Evolutionary conservation across 441 rosid genomes (phyloP).

Genomic region (Codiaeum variegatum): DNA sequence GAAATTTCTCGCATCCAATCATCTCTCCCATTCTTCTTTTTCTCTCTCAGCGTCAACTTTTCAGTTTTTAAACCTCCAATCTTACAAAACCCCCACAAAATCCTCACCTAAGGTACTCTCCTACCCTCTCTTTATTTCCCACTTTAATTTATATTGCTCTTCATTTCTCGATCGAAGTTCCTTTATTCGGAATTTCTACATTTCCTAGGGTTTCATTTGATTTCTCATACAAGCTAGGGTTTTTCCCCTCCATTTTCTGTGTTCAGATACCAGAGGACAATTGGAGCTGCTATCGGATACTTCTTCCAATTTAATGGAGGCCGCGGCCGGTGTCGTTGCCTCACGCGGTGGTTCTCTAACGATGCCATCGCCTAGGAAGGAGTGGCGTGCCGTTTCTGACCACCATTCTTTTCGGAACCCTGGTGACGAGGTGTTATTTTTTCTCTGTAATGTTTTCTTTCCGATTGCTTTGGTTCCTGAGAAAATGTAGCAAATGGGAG

Average conservation of each 20-base stretch:
- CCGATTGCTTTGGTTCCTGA: constrained; percentile 17
- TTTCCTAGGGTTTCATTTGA: constrained; percentile 26
- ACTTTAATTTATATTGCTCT: constrained; percentile 3
- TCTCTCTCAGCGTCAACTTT: constrained; percentile 15
- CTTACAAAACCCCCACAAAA: constrained; percentile 22
- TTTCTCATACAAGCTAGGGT: constrained; percentile 27
- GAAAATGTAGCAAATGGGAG: constrained; percentile 5
- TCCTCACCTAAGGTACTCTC: constrained; percentile 9
- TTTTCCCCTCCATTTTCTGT: constrained; percentile 10
- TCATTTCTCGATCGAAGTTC: background rate
- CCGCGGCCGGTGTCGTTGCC: constrained; percentile 55
- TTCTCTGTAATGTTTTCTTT: background rate
- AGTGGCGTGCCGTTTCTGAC: constrained; percentile 94
- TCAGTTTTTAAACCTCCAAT: constrained; percentile 27
- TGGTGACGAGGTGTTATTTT: constrained; percentile 51
- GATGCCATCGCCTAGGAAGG: constrained; percentile 63
- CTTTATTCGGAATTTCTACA: background rate
- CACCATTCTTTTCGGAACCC: constrained; percentile 54
- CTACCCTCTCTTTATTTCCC: background rate
- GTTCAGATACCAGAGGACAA: constrained; percentile 14
- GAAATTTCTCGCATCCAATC: constrained; percentile 27
- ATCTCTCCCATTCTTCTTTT: constrained; percentile 11
- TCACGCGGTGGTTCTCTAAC: constrained; percentile 65
- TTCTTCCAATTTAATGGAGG: constrained; percentile 56
- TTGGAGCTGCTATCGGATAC: constrained; percentile 25